Base-by-base conservation (phyloP, 768 basidiomycete species). In the Pulveroboletus frians region DNA sequence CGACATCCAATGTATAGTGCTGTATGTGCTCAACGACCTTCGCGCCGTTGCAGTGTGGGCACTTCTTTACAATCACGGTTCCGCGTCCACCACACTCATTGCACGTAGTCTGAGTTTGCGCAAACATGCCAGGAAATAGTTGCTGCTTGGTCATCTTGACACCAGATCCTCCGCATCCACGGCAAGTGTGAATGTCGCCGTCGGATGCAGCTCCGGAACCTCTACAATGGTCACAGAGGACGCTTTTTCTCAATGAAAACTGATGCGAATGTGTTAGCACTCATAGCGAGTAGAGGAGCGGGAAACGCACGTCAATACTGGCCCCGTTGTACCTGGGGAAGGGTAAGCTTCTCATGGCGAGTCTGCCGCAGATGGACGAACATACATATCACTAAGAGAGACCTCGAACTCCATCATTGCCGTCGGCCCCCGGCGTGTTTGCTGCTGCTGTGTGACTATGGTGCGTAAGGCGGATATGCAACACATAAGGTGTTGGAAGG, bases 41-140 rank as follows among this genome's bases (percentile, higher is more conserved):
- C 49, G 77, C 71, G 2, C 92, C 92, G 9, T 72, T 65, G 64
- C 95, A 98, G 55, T 88, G 85, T 2, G 89, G 81, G 60, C 96
- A 99, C 39, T 74, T 71, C 52, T 80, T 81, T 56, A 76, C 80
- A 62, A 97, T 88, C 42, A 84, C 73, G 53, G 78, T 83, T 10
- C 94, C 92, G 35, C 87, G 83, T 3, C 95, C 95, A 40, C 77
- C 75, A 63, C 95, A 98, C 35, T 88, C 83, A 47, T 83, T 84
- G 69, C 86, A 94, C 47, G 86, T 81, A 37, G 79, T 75, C 70
- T 94, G 91, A 11, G 83, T 83, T 67, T 94, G 90, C 0, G 91
- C 88, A 60, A 85, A 89, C 94, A 96, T 96, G 21, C 93, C 94
- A 2, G 94, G 93, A 76, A 95, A 94, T 52, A 99, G 89, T 71